These are phyloP conservation scores for Bonia amplexicaulis DNA, from an alignment of 176 grass and related monocot genomes.

Conservation along the genomic window DNA sequence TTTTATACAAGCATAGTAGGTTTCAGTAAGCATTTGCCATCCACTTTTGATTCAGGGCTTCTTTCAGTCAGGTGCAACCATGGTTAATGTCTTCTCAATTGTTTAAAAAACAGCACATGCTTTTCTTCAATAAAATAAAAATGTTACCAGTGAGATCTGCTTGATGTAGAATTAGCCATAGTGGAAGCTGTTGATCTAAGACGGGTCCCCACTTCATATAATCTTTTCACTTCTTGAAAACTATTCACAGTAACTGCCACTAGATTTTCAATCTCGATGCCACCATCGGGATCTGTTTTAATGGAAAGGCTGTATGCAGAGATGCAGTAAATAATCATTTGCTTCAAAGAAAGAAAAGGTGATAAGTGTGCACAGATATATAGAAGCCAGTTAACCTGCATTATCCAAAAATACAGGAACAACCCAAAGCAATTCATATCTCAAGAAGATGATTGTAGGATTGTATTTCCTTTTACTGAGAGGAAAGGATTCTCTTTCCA, in stretches of 20 bases:
- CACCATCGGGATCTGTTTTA: conserved; percentile 69
- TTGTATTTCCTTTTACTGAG: neutral
- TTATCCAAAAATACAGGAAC: conserved; percentile 12
- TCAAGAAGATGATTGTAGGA: neutral
- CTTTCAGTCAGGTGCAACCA: conserved; percentile 8
- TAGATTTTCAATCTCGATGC: conserved; percentile 82
- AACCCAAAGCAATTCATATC: conserved; percentile 7
- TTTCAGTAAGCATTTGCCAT: conserved; percentile 12
- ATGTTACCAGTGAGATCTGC: conserved; percentile 94
- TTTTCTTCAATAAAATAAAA: conserved; percentile 30
- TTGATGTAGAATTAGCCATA: conserved; percentile 85
- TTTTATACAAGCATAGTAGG: conserved; percentile 2
- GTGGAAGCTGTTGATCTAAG: conserved; percentile 86
- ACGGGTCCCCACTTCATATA: conserved; percentile 70
- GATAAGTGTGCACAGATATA: neutral
- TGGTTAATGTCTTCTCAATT: conserved; percentile 7
- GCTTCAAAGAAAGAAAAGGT: conserved; percentile 7
- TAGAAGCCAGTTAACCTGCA: neutral
- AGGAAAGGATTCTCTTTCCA: neutral
- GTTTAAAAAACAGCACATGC: neutral
- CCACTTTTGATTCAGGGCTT: neutral
- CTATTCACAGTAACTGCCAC: conserved; percentile 64
- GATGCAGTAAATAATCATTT: conserved; percentile 11
- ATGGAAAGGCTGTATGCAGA: conserved; percentile 60
- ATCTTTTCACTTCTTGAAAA: conserved; percentile 85